Base-by-base conservation (phyloP, 768 basidiomycete genomes). In the Rhodotorula kratochvilovae region DNA sequence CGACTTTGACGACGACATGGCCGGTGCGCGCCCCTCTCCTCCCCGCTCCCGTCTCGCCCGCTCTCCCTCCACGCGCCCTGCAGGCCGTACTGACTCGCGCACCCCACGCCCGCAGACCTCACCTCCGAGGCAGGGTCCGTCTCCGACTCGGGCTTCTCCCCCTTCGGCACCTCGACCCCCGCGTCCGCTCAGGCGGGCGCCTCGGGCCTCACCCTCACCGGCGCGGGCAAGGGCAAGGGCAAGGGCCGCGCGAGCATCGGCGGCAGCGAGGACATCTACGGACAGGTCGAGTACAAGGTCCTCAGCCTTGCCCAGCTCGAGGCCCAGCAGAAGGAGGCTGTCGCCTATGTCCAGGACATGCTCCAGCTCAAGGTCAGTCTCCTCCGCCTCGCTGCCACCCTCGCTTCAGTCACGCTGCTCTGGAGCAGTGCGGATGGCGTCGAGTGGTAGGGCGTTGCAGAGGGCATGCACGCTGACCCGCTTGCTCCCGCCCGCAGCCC, bases 301-400 rank as follows among this genome's bases (percentile, higher is more conserved):
- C 25, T 68, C 6, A 71, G 67, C 66, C 11, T 66, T 5, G 76
- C 81, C 11, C 86, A 87, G 33, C 87, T 99, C 63, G 88, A 90
- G 83, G 86, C 85, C 73, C 85, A 87, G 75, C 92, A 96, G 86
- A 82, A 84, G 69, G 80, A 82, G 63, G 91, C 94, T 77, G 83
- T 92, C 55, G 90, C 90, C n/a, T 87, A 93, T 80, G 90, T 97
- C 71, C 86, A 87, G 76, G 87, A 88, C 31, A 89, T 98, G 74
- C 87, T 94, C 43, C 91, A 91, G 36, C 88, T 94, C 61, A 89
- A 95, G 71, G 93, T 94, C 78, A 80, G 92, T 86, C 15, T n/a
- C 43, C 33, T 17, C 21, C 48, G 27, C 57, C 25, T 27, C 33
- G 13, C 16, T 21, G 8, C 39, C 39, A 39, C 39, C 6, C 39